Base-by-base conservation (phyloP, 2,329 filamentous ascomycete species). In the Pseudogymnoascus sp. region DNA sequence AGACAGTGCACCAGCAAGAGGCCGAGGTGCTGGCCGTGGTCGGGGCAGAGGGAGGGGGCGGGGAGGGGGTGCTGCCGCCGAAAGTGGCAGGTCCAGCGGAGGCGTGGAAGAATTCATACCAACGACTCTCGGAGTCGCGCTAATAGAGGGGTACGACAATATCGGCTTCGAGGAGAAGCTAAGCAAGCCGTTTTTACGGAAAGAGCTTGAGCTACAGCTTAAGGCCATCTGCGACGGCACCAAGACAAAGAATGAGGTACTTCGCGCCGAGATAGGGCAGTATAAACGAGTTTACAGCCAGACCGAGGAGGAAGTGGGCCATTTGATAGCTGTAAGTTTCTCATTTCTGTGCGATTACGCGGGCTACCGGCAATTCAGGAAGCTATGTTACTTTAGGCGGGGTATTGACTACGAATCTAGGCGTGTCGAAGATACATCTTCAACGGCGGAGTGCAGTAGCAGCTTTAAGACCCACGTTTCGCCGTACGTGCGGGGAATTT, bases 171-270 rank as follows among this genome's bases (percentile, higher is more conserved):
- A 96, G 70, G 92, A 89, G 46, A 97, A 92, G 71, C 83, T 99
- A 60, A 91, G 92, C 74, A 97, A 97, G 76, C 95, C 95, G 0
- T 97, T 97, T 73, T 79, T 99, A 65, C 88, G 95, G 63, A 97
- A 97, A 76, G 92, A 99, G 80, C 97, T 97, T 91, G 95, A 99
- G 76, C 78, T 91, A 66, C 91, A 92, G 74, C 97, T 99, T 93
- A 95, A 93, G 74, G 91, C 90, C 64, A 97, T 99, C 64, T 97
- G 95, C 76, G 92, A 93, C 65, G 95, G 95, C 26, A 86, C 84
- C 61, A 89, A 86, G 67, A 90, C 88, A 35, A 88, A 86, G 71
- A 82, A 84, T 62, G 83, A 85, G 19, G 90, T 99, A 56, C 83
- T 99, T 44, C 82, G 87, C 62, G 88, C 96, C 74, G 96, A 89